These are phyloP conservation scores for Chlorokybus atmophyticus DNA, from an alignment of 139 green algal genomes.

Conservation along the genomic window DNA sequence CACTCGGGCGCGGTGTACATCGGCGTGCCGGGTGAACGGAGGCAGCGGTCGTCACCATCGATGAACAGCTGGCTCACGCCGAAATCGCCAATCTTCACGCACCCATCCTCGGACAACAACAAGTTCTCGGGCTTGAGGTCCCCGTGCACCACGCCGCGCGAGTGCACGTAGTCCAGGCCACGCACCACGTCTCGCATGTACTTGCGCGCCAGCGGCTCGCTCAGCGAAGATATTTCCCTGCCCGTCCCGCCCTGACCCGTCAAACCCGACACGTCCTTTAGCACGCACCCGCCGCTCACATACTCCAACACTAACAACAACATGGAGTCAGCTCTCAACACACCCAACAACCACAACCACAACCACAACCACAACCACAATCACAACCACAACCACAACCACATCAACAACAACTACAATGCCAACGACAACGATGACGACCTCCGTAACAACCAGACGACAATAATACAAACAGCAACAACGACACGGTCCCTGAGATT, in stretches of 20 bases:
- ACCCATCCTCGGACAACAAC: slow-evolving; percentile 5
- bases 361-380: too few relatives aligned
- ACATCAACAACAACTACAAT: too few relatives aligned
- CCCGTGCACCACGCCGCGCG: slow-evolving; percentile 15
- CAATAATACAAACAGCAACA: too few relatives aligned
- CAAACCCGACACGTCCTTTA: too few relatives aligned
- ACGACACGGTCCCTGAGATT: too few relatives aligned
- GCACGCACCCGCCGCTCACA: slow-evolving; percentile 8
- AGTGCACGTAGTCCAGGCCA: slow-evolving; percentile 21
- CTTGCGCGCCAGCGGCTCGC: slow-evolving; percentile 6
- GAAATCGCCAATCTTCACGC: slow-evolving; percentile 18
- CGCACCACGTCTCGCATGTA: slow-evolving; percentile 18
- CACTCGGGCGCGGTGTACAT: slow-evolving; percentile 19
- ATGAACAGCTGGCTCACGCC: slow-evolving; percentile 15
- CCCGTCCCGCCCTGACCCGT: background rate
- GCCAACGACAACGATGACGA: too few relatives aligned
- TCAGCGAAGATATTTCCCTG: background rate
- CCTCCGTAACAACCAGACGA: too few relatives aligned
- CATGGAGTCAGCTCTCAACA: too few relatives aligned
- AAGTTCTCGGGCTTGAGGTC: slow-evolving; percentile 32
- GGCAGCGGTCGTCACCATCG: slow-evolving; percentile 14
- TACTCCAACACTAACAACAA: slow-evolving; percentile 28
- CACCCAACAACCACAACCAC: too few relatives aligned
- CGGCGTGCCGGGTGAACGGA: slow-evolving; percentile 15
- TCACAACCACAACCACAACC: too few relatives aligned